These are phyloP conservation scores for Fusarium sp. DNA, from an alignment of 2,329 filamentous ascomycete genomes.

Conservation along the genomic window DNA sequence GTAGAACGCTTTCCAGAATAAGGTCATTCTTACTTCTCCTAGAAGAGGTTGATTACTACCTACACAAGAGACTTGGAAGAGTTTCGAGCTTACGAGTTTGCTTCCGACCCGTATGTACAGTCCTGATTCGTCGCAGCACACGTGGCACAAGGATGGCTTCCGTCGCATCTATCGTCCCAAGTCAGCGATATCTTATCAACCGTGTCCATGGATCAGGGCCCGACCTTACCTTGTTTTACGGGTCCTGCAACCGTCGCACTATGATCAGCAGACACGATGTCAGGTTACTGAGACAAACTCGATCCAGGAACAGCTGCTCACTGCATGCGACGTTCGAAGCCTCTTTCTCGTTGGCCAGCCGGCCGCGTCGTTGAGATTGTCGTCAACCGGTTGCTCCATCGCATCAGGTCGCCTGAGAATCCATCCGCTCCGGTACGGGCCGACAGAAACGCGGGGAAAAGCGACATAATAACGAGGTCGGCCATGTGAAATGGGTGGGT, in stretches of 20 bases:
- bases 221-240: slow-evolving; percentile 62
- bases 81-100: slow-evolving; percentile 57
- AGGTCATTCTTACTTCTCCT: slow-evolving; percentile 67
- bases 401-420: slow-evolving; percentile 23
- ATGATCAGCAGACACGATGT: background rate
- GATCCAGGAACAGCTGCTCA: slow-evolving; percentile 42
- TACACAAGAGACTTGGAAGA: background rate
- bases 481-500: slow-evolving; percentile 18
- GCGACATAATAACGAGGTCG: slow-evolving; percentile 29
- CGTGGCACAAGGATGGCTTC: slow-evolving; percentile 61
- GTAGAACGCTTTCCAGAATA: slow-evolving; percentile 65
- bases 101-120: slow-evolving; percentile 61
- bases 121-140: slow-evolving; percentile 56
- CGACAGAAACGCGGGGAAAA: slow-evolving; percentile 46
- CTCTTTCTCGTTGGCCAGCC: slow-evolving; percentile 57
- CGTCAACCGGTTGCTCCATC: slow-evolving; percentile 46
- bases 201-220: slow-evolving; percentile 6
- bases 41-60: slow-evolving; percentile 10
- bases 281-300: background rate
- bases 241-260: slow-evolving; percentile 65
- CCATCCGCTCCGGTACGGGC: slow-evolving; percentile 52
- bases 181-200: slow-evolving; percentile 20
- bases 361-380: slow-evolving; percentile 38
- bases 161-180: slow-evolving; percentile 60
- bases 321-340: slow-evolving; percentile 60